Evolutionary conservation across 768 basidiomycete genomes (phyloP).

Genomic region (Phanerochaete sordida): DNA sequence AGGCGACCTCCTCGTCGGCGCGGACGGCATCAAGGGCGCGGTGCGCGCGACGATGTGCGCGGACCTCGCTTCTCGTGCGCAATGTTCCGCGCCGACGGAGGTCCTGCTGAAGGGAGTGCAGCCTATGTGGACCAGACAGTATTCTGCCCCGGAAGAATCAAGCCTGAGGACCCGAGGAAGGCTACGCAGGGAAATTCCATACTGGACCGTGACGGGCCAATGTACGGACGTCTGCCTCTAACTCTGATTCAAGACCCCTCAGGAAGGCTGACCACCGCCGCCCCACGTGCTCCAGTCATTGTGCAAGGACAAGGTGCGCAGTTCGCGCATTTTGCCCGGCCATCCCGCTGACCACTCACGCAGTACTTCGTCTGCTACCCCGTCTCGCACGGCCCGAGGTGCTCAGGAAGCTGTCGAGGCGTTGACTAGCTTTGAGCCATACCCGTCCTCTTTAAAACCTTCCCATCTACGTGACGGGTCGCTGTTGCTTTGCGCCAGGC

Average conservation of each 20-base stretch:
- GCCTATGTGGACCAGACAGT: slow-evolving; percentile 39
- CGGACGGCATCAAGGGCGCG: slow-evolving; percentile 25
- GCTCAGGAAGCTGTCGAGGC: too few relatives aligned
- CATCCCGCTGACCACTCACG: not conserved
- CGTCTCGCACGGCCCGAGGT: slow-evolving; percentile 20
- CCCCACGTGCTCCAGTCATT: slow-evolving; percentile 25
- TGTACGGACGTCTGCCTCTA: slow-evolving; percentile 25
- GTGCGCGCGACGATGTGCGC: slow-evolving; percentile 19
- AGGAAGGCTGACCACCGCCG: not conserved
- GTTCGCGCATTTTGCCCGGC: not conserved
- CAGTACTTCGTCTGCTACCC: slow-evolving; percentile 35
- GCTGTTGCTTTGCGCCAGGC: too few relatives aligned
- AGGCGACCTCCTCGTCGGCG: slow-evolving; percentile 25
- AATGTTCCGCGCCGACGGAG: not conserved
- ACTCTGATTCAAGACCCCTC: not conserved
- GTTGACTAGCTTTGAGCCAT: too few relatives aligned
- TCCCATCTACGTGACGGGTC: too few relatives aligned
- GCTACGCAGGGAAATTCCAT: slow-evolving; percentile 20
- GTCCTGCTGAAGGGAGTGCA: slow-evolving; percentile 12
- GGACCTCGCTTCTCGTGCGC: slow-evolving; percentile 1
- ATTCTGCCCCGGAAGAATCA: slow-evolving; percentile 35
- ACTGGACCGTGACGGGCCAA: slow-evolving; percentile 16
- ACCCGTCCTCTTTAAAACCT: too few relatives aligned
- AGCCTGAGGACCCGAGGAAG: slow-evolving; percentile 27
- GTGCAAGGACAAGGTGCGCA: slow-evolving; percentile 18